Evolutionary conservation across 345 rosid species (phyloP).

Genomic region (Pistacia vera): DNA sequence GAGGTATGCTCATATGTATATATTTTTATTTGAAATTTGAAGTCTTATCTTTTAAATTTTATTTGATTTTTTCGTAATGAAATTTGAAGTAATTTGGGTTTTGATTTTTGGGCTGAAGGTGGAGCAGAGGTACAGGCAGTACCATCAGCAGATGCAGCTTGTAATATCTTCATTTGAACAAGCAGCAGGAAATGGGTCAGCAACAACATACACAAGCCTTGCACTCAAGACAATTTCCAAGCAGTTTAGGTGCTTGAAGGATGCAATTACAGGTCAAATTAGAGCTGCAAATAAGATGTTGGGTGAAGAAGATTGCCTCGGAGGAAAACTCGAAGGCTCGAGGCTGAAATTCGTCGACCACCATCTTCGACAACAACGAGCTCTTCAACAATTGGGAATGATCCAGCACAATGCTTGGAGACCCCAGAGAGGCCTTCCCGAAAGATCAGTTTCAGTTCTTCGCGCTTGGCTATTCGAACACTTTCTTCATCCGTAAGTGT

Average conservation of each 20-base stretch:
- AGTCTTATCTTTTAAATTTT: background rate
- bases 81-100: background rate
- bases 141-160: slow-evolving; percentile 93
- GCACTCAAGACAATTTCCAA: slow-evolving; percentile 92
- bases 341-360: slow-evolving; percentile 92
- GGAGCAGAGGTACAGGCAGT: slow-evolving; percentile 96
- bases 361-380: slow-evolving; percentile 91
- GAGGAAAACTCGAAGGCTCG: slow-evolving; percentile 80
- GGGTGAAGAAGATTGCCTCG: slow-evolving; percentile 80
- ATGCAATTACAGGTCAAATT: slow-evolving; percentile 85
- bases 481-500: slow-evolving; percentile 93
- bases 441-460: slow-evolving; percentile 91
- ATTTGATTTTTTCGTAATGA: background rate
- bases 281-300: slow-evolving; percentile 80
- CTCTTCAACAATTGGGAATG: slow-evolving; percentile 96
- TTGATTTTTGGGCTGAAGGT: slow-evolving; percentile 46
- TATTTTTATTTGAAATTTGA: background rate
- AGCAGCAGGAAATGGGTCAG: slow-evolving; percentile 86
- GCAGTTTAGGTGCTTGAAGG: slow-evolving; percentile 93
- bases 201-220: slow-evolving; percentile 84
- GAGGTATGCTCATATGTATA: slow-evolving; percentile 53
- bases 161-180: slow-evolving; percentile 88
- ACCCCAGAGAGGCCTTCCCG: slow-evolving; percentile 98
- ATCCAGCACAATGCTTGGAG: slow-evolving; percentile 99
- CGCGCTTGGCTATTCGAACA: slow-evolving; percentile 99